These are phyloP conservation scores for Mortierella claussenii DNA, from an alignment of 192 early-diverging fungal species.

Conservation along the genomic window DNA sequence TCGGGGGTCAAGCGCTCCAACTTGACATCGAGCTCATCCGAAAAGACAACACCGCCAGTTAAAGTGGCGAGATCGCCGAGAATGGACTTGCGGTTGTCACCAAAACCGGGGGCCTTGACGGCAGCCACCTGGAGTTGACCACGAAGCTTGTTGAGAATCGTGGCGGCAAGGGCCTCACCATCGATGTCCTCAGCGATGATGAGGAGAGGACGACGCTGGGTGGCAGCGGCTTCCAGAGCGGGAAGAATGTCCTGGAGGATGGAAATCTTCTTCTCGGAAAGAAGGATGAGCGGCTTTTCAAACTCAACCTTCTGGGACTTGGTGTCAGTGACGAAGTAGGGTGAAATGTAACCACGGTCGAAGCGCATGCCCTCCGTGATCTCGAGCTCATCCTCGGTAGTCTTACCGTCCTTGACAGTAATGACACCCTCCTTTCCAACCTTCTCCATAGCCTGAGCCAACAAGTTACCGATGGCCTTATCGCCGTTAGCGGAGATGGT, in stretches of 20 bases:
- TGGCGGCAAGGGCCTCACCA: slow-evolving; percentile 99
- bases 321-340: slow-evolving; percentile 99
- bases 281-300: slow-evolving; percentile 97
- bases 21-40: slow-evolving; percentile 96
- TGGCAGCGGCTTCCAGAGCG: slow-evolving; percentile 93
- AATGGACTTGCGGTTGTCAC: slow-evolving; percentile 99
- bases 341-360: slow-evolving; percentile 99
- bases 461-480: slow-evolving; percentile 93
- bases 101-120: slow-evolving; percentile 99
- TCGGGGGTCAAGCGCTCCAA: slow-evolving; percentile 94
- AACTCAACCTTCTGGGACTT: slow-evolving; percentile 99
- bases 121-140: slow-evolving; percentile 96
- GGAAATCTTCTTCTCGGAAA: slow-evolving; percentile 99
- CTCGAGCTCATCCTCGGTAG: slow-evolving; percentile 98
- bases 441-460: slow-evolving; percentile 99
- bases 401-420: slow-evolving; percentile 99
- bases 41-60: slow-evolving; percentile 97
- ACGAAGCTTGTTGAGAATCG: slow-evolving; percentile 99
- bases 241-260: slow-evolving; percentile 96
- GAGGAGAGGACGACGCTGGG: slow-evolving; percentile 94
- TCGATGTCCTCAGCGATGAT: slow-evolving; percentile 99
- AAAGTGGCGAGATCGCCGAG: slow-evolving; percentile 97
- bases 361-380: slow-evolving; percentile 99
- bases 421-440: slow-evolving; percentile 99
- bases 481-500: slow-evolving; percentile 99